Percentiles rank a stretch among this genome's conserved stretches.
Evolutionary conservation across 2,329 filamentous ascomycete species (phyloP).

Genomic region (Diaporthe australafricana): DNA sequence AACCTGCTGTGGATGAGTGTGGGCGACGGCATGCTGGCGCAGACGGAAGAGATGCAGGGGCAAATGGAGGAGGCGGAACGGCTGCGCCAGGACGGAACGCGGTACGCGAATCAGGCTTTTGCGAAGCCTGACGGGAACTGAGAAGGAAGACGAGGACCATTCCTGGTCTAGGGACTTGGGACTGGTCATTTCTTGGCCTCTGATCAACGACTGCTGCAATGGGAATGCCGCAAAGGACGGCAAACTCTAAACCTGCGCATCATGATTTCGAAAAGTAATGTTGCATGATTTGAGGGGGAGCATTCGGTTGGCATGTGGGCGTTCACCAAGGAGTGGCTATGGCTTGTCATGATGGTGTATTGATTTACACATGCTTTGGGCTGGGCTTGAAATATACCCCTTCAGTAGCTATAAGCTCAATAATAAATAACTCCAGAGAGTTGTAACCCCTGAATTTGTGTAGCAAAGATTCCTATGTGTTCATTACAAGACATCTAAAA

Average conservation of each 20-base stretch:
- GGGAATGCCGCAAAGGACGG: neutral
- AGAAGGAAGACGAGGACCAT: neutral
- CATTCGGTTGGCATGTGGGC: slow-evolving; percentile 23
- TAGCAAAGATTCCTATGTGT: neutral
- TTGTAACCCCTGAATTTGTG: neutral
- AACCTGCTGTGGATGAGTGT: slow-evolving; percentile 85
- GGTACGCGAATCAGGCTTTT: slow-evolving; percentile 37
- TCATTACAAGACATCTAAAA: too few relatives aligned
- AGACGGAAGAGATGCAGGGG: slow-evolving; percentile 80
- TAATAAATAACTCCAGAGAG: neutral
- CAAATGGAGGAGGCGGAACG: slow-evolving; percentile 50
- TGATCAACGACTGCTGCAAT: neutral
- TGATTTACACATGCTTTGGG: slow-evolving; percentile 9
- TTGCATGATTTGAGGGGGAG: slow-evolving; percentile 13
- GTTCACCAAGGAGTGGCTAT: slow-evolving; percentile 13
- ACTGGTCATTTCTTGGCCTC: neutral
- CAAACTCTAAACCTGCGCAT: neutral
- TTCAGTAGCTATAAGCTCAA: slow-evolving; percentile 6
- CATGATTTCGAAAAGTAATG: slow-evolving; percentile 4
- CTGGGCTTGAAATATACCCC: slow-evolving; percentile 30
- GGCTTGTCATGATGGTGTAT: slow-evolving; percentile 1
- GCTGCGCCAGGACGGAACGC: slow-evolving; percentile 31
- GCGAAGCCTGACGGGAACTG: slow-evolving; percentile 17
- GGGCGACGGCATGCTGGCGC: slow-evolving; percentile 80
- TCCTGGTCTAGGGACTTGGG: too few relatives aligned